A percentile compares a stretch with the other conserved stretches of the same genome.
phyloP scores from a whole-genome alignment of 257 asterid species.

The Penstemon barbatus region DNA sequence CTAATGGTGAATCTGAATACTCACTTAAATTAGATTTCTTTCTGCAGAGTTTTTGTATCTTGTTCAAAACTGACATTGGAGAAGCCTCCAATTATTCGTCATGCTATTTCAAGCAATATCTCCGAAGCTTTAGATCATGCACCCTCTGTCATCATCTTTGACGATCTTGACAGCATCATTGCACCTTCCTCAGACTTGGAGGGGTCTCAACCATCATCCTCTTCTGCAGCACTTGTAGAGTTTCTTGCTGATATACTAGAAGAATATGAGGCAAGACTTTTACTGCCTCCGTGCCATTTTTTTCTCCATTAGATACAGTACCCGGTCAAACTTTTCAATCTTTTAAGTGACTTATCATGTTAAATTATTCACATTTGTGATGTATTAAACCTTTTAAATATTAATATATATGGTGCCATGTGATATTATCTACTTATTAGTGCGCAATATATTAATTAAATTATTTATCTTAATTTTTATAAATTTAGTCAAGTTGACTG shows the following conservation, averaged over 20 bases:
- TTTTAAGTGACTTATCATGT: no score
- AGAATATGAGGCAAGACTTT: constrained; percentile 70
- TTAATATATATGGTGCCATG: no score
- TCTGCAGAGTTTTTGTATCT: constrained; percentile 63
- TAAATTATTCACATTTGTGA: no score
- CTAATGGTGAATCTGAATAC: constrained; percentile 19
- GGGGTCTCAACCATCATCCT: constrained; percentile 72
- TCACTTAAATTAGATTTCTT: constrained; percentile 25
- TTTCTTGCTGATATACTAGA: constrained; percentile 82
- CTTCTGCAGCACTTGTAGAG: constrained; percentile 64
- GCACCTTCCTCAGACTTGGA: constrained; percentile 73
- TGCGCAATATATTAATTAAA: no score
- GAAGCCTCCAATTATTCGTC: constrained; percentile 73
- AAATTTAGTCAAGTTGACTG: no score
- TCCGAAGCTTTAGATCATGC: constrained; percentile 86
- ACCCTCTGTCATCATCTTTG: constrained; percentile 85
- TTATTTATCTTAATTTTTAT: no score
- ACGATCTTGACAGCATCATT: constrained; percentile 91
- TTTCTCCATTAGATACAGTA: no score
- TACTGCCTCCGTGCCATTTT: background rate
- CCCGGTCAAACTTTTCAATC: no score
- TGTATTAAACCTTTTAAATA: no score
- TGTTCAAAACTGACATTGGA: constrained; percentile 84
- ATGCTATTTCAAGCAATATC: constrained; percentile 59
- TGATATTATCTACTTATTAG: no score